Evolutionary conservation across 2,329 filamentous ascomycete genomes (phyloP).

Genomic region (Xylariaceae sp.): DNA sequence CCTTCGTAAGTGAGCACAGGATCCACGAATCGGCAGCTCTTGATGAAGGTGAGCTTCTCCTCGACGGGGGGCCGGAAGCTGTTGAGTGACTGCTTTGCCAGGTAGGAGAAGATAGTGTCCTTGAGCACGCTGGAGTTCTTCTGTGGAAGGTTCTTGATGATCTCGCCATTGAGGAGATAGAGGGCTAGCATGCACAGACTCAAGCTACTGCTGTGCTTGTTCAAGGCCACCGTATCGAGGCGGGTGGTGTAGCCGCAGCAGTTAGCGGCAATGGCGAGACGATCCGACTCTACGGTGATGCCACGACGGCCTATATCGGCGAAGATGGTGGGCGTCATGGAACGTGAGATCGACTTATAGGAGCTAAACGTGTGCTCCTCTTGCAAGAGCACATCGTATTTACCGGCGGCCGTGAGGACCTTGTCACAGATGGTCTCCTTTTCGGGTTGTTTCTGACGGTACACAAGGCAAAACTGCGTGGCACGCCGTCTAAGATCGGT

Average conservation of each 20-base stretch:
- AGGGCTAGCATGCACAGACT: constrained; percentile 27
- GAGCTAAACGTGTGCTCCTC: constrained; percentile 16
- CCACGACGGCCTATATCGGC: constrained; percentile 25
- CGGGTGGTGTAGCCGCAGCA: constrained; percentile 28
- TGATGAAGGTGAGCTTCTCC: constrained; percentile 29
- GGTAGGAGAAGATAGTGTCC: constrained; percentile 24
- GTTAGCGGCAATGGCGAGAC: constrained; percentile 30
- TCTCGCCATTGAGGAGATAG: constrained; percentile 30
- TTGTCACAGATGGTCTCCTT: constrained; percentile 22
- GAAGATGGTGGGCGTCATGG: constrained; percentile 29
- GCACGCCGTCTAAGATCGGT: constrained; percentile 24
- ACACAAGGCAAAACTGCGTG: constrained; percentile 28
- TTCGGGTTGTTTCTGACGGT: constrained; percentile 20
- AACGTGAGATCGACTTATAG: constrained; percentile 23
- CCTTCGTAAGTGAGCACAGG: constrained; percentile 23
- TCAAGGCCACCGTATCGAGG: constrained; percentile 24
- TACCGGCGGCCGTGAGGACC: constrained; percentile 25
- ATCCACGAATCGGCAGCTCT: constrained; percentile 27
- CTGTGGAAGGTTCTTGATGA: constrained; percentile 27
- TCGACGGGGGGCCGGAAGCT: constrained; percentile 27
- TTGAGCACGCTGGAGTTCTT: constrained; percentile 18
- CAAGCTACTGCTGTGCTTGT: constrained; percentile 22
- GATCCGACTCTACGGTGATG: constrained; percentile 27
- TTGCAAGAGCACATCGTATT: constrained; percentile 29
- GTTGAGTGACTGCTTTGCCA: constrained; percentile 26